These are phyloP conservation scores for Coemansia sp. DNA, from an alignment of 192 early-diverging fungal genomes.

Conservation along the genomic window DNA sequence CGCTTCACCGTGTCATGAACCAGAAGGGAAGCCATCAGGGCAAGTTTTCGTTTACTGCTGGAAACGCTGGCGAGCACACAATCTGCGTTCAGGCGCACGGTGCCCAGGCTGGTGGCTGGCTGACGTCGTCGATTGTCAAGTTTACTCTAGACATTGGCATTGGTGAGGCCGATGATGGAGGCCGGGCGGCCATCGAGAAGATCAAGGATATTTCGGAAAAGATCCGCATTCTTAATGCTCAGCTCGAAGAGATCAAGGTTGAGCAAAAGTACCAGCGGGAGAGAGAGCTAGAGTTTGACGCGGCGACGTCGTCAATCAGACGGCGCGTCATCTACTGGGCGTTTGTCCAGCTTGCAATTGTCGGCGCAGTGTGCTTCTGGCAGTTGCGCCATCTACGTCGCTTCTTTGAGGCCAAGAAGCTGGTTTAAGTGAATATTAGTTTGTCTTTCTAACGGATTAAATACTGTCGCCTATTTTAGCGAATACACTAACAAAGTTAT, in stretches of 20 bases:
- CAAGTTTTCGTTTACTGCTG: conserved; percentile 88
- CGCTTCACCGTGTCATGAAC: conserved; percentile 63
- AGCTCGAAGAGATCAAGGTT: conserved; percentile 76
- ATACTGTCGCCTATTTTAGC: not conserved
- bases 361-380: conserved; percentile 78
- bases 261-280: conserved; percentile 92
- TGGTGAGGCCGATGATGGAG: conserved; percentile 64
- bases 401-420: conserved; percentile 91
- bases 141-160: conserved; percentile 65
- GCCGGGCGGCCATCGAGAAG: conserved; percentile 49
- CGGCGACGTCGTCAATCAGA: conserved; percentile 82
- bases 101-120: conserved; percentile 64
- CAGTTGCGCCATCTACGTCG: conserved; percentile 81
- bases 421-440: conserved; percentile 58
- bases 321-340: conserved; percentile 84
- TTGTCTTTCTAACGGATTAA: not conserved
- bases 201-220: conserved; percentile 65
- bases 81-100: conserved; percentile 79
- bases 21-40: conserved; percentile 73
- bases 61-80: conserved; percentile 84
- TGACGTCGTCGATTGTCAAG: conserved; percentile 57
- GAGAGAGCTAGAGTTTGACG: conserved; percentile 86
- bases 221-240: conserved; percentile 79
- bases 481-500: no score
- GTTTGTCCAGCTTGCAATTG: conserved; percentile 77